Base-by-base conservation (phyloP, 169 alveolate genomes). In the Plasmodium gallinaceum region DNA sequence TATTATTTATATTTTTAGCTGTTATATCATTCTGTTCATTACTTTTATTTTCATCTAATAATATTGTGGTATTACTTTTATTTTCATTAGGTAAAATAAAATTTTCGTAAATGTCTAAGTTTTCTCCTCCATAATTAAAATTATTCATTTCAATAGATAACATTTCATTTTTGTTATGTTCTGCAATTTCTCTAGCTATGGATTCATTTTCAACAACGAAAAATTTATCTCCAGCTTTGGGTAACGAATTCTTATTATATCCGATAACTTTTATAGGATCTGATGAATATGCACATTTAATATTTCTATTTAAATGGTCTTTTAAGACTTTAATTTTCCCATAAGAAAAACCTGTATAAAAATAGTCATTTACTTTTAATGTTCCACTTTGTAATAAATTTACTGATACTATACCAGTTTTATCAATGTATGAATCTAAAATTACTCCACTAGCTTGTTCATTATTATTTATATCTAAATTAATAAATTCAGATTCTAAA, bases 261-360 rank as follows among this genome's bases (percentile, higher is more conserved):
- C 91, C 91, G 14, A 83, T 46, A n/a, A 83, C 52, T 45, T 52
- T 68, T 22, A 83, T 22, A 0, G 91, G 91, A 72, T 83, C 91
- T 0, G 91, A 83, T 12, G 91, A 73, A n/a, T 60, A 54, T 54
- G 91, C 91, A 68, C 7, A 52, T 48, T 83, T 83, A 14, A 83
- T 48, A 68, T 83, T 83, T 60, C 66, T 83, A 60, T 83, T 83
- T 18, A 68, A 24, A 42, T 83, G 83, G 22, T 83, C 65, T 72
- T 68, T 83, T 60, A 83, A 22, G 18, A 66, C 42, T 26, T 68
- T 83, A 4, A 83, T 61, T 48, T 66, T 83, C 2, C 91, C 91
- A 45, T 83, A 83, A 5, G 85, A 83, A 6, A 85, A 83, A 0
- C 91, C 91, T 32, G 91, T 54, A 48, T 83, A 83, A 60, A 83